Percentiles rank a stretch among this genome's conserved stretches.
phyloP scores from a whole-genome alignment of 257 asterid genomes.

The Lantana camara region DNA sequence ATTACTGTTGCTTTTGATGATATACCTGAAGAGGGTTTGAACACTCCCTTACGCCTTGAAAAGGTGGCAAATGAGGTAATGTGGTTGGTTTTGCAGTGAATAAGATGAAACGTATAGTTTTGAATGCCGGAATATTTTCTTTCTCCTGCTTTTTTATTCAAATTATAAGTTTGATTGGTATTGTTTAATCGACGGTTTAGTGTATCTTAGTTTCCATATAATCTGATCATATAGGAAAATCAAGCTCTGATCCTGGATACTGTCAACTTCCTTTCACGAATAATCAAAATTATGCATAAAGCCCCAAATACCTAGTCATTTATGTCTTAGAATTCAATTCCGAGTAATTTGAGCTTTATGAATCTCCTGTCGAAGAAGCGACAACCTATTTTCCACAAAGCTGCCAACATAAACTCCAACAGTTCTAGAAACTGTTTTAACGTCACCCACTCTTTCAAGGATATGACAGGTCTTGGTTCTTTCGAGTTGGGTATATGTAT shows the following conservation, averaged over 20 bases:
- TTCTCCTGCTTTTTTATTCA: slow-evolving; percentile 10
- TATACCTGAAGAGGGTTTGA: slow-evolving; percentile 92
- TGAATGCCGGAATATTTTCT: background rate
- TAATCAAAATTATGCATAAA: background rate
- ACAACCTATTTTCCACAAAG: background rate
- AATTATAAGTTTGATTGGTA: background rate
- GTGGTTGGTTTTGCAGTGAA: slow-evolving; percentile 14
- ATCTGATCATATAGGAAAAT: slow-evolving; percentile 5
- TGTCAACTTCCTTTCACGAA: slow-evolving; percentile 9
- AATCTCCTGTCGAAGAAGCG: slow-evolving; percentile 4
- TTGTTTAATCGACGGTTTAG: slow-evolving; percentile 3
- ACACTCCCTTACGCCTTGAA: slow-evolving; percentile 87
- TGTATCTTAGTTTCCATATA: background rate
- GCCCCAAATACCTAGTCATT: slow-evolving; percentile 10
- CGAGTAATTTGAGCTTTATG: slow-evolving; percentile 7
- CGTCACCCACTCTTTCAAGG: slow-evolving; percentile 6
- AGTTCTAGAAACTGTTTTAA: slow-evolving; percentile 9
- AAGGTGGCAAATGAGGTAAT: slow-evolving; percentile 93
- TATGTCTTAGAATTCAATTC: slow-evolving; percentile 2
- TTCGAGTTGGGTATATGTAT: background rate
- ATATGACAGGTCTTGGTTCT: slow-evolving; percentile 21
- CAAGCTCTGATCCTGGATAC: slow-evolving; percentile 15
- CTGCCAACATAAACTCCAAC: background rate
- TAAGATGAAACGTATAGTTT: background rate
- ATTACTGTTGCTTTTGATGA: slow-evolving; percentile 93